Base-by-base conservation (phyloP, 108 stramenopile species). In the Nitzschia sp. region DNA sequence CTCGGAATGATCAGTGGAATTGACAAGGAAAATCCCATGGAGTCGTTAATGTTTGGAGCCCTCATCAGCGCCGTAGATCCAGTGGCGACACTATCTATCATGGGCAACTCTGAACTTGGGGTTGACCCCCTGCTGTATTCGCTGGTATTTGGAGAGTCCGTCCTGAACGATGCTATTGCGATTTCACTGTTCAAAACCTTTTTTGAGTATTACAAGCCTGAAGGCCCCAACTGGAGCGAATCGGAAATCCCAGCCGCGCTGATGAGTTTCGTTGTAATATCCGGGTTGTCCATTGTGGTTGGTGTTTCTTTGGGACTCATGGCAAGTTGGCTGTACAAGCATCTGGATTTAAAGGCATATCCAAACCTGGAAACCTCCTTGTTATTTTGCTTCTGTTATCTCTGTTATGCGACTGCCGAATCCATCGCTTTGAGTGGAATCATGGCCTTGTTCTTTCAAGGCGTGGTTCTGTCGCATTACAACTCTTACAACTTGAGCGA, bases 91-190 rank as follows among this genome's bases (percentile, higher is more conserved):
- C 69, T 99, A 11, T 85, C 89, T 9, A 98, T 99, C 72, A 94
- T 98, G 93, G 85, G 87, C 24, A 82, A 76, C 68, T 82, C 87
- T 13, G 93, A 96, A 51, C 71, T 96, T 4, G 89, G 95, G 59
- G 97, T 97, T 71, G 94, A 98, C 64, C 92, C 87, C 15, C 79
- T 97, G 24, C 80, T 99, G 68, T 97, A 98, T 77, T 88, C 84
- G 47, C 79, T 99, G 47, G 97, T 98, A 46, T 98, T 99, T 80
- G 98, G 98, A 57, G 98, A 99, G 60, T 82, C 83, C 49, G 97
- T 99, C 15, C 79, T 99, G 29, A 99, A 99, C 71, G 98, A 99
- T 82, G 98, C 98, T 6, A 91, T 99, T 33, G 96, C 97, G 24
- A 97, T 99, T 83, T 96, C 97, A 23, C 70, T 99, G 15, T 99